Percentiles rank a stretch among this genome's conserved stretches.
phyloP scores from a whole-genome alignment of 1,284 basidiomycete species.

The Rhodotorula sp. region DNA sequence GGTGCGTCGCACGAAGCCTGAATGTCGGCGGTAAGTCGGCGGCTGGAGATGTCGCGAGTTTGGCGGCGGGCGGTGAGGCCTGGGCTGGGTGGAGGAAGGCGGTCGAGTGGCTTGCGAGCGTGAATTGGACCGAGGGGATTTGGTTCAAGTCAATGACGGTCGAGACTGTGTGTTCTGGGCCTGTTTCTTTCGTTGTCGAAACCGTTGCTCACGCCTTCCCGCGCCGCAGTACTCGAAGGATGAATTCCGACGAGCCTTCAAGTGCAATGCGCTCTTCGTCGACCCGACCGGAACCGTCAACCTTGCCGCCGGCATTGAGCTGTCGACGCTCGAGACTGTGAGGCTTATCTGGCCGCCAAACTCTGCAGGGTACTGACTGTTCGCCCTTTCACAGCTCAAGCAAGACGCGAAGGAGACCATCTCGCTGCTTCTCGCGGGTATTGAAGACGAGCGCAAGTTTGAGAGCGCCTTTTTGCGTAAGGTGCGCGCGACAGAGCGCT shows the following conservation, averaged over 20 bases:
- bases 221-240: constrained; percentile 28
- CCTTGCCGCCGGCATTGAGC: constrained; percentile 71
- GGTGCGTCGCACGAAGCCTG: constrained; percentile 36
- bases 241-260: constrained; percentile 34
- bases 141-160: constrained; percentile 28
- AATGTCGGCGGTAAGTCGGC: constrained; percentile 15
- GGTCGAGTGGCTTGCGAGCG: constrained; percentile 37
- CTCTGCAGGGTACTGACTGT: neutral
- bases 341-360: neutral
- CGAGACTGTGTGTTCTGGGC: constrained; percentile 11
- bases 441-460: constrained; percentile 62
- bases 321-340: constrained; percentile 54
- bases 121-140: constrained; percentile 38
- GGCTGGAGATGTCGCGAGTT: constrained; percentile 9
- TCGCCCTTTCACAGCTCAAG: constrained; percentile 58
- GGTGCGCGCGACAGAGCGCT: constrained; percentile 45
- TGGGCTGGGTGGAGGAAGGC: constrained; percentile 40
- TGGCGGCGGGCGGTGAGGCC: constrained; percentile 32
- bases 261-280: constrained; percentile 63
- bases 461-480: constrained; percentile 64
- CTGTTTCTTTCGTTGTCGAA: accelerated
- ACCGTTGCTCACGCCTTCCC: neutral
- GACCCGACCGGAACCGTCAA: constrained; percentile 80
- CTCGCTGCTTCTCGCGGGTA: constrained; percentile 57
- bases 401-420: constrained; percentile 73